Percentiles rank a stretch among this genome's conserved stretches.
Evolutionary conservation across 441 rosid genomes (phyloP).

Genomic region (Brassica hybrid): DNA sequence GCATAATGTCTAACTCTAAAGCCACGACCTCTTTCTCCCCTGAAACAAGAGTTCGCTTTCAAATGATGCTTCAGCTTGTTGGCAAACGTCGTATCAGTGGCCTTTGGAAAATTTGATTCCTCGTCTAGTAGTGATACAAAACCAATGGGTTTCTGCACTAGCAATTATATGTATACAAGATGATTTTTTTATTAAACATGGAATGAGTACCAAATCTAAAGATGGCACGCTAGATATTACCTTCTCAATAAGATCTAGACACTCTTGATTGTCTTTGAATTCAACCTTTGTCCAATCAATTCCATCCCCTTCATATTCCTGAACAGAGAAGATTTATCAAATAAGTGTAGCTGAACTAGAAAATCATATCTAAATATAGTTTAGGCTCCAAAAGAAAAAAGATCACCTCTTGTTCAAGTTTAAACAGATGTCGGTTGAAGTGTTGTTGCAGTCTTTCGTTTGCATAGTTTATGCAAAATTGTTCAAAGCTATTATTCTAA

Average conservation of each 20-base stretch:
- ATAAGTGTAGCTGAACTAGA: neutral
- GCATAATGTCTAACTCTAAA: conserved; percentile 79
- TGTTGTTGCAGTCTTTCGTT: conserved; percentile 97
- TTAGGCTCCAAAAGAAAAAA: conserved; percentile 3
- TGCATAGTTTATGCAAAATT: conserved; percentile 92
- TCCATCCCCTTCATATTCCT: conserved; percentile 91
- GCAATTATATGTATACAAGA: conserved; percentile 27
- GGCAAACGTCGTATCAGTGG: conserved; percentile 83
- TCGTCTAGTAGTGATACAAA: conserved; percentile 79
- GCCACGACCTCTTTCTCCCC: conserved; percentile 79
- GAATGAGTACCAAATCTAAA: neutral
- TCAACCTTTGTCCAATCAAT: conserved; percentile 87
- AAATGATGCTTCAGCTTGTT: conserved; percentile 88
- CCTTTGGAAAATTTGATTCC: conserved; percentile 82
- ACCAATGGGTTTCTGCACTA: conserved; percentile 85
- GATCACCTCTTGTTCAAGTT: conserved; percentile 85
- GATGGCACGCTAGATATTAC: conserved; percentile 41
- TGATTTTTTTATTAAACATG: neutral
- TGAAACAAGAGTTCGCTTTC: conserved; percentile 64
- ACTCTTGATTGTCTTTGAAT: conserved; percentile 86
- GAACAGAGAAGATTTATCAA: conserved; percentile 22
- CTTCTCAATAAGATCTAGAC: conserved; percentile 88
- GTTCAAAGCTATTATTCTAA: conserved; percentile 93
- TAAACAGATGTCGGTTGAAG: conserved; percentile 80
- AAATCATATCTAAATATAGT: neutral